Conservation (phyloP, 2,329 filamentous ascomycete genomes). For the Aspergillus uvarum region DNA sequence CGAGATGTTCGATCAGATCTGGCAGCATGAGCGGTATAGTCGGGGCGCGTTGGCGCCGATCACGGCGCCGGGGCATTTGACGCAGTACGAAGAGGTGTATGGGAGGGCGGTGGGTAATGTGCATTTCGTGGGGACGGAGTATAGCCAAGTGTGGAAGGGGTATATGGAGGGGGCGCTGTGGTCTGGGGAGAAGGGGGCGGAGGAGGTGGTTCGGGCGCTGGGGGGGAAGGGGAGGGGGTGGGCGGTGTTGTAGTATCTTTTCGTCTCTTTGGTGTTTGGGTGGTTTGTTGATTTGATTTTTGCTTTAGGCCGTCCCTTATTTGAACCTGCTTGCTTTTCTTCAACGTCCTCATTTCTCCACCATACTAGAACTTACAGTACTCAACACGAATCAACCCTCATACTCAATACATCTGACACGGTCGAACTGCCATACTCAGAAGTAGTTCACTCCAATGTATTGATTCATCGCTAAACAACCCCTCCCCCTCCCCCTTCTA, state of each 20-base stretch:
- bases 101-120: conserved; percentile 39
- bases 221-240: not conserved
- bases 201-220: conserved; percentile 24
- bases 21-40: conserved; percentile 18
- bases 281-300: too few relatives aligned
- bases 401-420: too few relatives aligned
- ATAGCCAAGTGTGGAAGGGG: conserved; percentile 53
- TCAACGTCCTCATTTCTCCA: too few relatives aligned
- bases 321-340: too few relatives aligned
- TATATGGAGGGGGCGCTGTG: conserved; percentile 60
- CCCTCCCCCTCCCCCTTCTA: too few relatives aligned
- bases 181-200: conserved; percentile 51
- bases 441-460: too few relatives aligned
- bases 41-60: conserved; percentile 41
- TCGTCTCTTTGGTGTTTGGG: too few relatives aligned
- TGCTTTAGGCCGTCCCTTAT: too few relatives aligned
- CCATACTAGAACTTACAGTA: too few relatives aligned
- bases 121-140: conserved; percentile 58
- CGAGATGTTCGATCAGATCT: conserved; percentile 31
- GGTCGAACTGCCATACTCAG: too few relatives aligned
- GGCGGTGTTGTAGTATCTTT: not conserved
- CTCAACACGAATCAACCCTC: too few relatives aligned
- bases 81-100: conserved; percentile 25
- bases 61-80: conserved; percentile 21
- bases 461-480: too few relatives aligned